These are phyloP conservation scores for Mortierella sp. DNA, from an alignment of 371 early-diverging fungal species.

Conservation along the genomic window DNA sequence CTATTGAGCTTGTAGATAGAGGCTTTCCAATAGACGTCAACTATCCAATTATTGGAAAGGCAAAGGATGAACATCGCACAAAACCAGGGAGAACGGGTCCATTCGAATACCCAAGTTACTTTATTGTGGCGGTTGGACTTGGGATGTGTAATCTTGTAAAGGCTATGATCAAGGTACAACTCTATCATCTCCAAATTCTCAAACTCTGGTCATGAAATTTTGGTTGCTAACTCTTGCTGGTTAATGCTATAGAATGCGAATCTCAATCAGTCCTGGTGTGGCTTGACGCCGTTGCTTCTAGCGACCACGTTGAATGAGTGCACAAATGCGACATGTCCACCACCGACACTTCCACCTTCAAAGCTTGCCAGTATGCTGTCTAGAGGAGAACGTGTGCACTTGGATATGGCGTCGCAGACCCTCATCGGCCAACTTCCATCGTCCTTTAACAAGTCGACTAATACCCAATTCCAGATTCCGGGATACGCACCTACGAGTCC, in stretches of 20 bases:
- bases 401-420: conserved; percentile 51
- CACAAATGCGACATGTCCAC: conserved; percentile 56
- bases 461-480: conserved; percentile 42
- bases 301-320: conserved; percentile 53
- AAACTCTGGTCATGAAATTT: background rate
- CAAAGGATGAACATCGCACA: conserved; percentile 42
- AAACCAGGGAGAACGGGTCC: conserved; percentile 48
- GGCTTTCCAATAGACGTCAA: conserved; percentile 60
- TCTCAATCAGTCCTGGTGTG: conserved; percentile 60
- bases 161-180: conserved; percentile 59
- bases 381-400: conserved; percentile 33
- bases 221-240: background rate
- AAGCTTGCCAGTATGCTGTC: conserved; percentile 54
- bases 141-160: conserved; percentile 57
- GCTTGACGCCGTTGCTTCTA: conserved; percentile 56
- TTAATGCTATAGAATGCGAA: conserved; percentile 44
- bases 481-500: conserved; percentile 55
- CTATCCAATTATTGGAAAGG: conserved; percentile 54
- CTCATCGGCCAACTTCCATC: conserved; percentile 50
- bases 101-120: conserved; percentile 60
- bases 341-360: conserved; percentile 51
- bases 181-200: background rate
- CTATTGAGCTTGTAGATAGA: conserved; percentile 57
- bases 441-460: conserved; percentile 45
- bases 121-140: conserved; percentile 57